phyloP scores from a whole-genome alignment of 306 rosid genomes.

The Glycyrrhiza uralensis region DNA sequence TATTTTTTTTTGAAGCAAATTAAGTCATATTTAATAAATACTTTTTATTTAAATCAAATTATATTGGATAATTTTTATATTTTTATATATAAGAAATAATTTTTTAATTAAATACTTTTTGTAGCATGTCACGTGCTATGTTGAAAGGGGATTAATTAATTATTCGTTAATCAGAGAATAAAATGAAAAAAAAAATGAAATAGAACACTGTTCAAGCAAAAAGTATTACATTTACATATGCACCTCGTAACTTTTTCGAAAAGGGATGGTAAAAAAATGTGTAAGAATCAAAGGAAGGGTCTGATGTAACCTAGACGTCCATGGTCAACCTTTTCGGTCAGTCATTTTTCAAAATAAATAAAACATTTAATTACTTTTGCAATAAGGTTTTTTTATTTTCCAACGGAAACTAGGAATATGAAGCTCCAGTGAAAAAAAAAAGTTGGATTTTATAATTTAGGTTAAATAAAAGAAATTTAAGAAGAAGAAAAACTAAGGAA shows the following conservation, averaged over 20 bases:
- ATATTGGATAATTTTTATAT: too few species aligned
- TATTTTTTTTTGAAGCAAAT: too few species aligned
- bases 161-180: not conserved
- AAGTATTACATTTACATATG: too few species aligned
- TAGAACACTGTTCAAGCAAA: not conserved
- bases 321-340: not conserved
- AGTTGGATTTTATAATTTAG: not conserved
- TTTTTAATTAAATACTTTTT: not conserved
- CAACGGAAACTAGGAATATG: too few species aligned
- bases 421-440: not conserved
- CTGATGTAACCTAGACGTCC: not conserved
- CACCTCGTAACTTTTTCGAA: conserved; percentile 12
- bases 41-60: too few species aligned
- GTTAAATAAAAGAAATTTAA: not conserved
- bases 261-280: conserved; percentile 26
- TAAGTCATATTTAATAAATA: too few species aligned
- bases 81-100: too few species aligned
- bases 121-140: not conserved
- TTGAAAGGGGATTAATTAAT: not conserved
- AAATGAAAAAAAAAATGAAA: not conserved
- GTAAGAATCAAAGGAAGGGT: not conserved
- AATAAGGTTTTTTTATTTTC: not conserved
- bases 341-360: too few species aligned
- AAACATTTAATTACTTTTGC: too few species aligned
- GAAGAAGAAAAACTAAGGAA: not conserved